Evolutionary conservation across 331 rosid genomes (phyloP), one percentile per base, ranked within the genome.

Genomic region (Dryas integrifolia): DNA sequence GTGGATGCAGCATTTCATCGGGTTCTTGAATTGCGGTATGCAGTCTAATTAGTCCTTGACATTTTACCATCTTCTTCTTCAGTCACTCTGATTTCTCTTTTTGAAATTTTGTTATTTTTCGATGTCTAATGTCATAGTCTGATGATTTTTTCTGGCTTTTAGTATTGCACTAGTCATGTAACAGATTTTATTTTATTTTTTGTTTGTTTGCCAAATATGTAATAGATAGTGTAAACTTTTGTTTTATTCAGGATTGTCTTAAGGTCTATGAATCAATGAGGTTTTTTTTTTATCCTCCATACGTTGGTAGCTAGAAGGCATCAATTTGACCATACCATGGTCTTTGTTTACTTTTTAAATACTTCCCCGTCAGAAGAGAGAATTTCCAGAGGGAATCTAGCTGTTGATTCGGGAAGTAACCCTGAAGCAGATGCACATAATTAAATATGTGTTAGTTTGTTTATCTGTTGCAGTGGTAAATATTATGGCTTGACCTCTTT

Each of bases 1-100:
- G 88, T 85, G 60, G 81, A 71, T 77, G 97, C 96, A 65, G 81
- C 85, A 7, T 91, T 94, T 83, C 85, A 91, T 81, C 92, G 96
- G 63, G 82, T 94, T 82, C 92, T 94, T 66, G 86, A 86, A 73
- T 52, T 82, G 65, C 72, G 92, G 97, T 94, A 85, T 73, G 85
- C 65, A 73, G 46, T 59, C 69, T 81, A 56, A 65, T 58, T 68
- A 7, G 41, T 47, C 15, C 1, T 73, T 48, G 18, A 51, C 3
- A 18, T 15, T 61, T n/a, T 35, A 70, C 24, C 3, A 8, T 70
- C 14, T 70, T 44, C 16, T 53, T 13, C 16, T 65, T 46, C 5
- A 9, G 53, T 55, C 67, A 38, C 5, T 44, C 40, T 58, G 56
- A 43, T 45, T 48, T 26, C 13, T 21, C 18, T 18, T 47, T 45